Evolutionary conservation across 148 eudicot species (phyloP).

Genomic region (Amaranthus palmeri): DNA sequence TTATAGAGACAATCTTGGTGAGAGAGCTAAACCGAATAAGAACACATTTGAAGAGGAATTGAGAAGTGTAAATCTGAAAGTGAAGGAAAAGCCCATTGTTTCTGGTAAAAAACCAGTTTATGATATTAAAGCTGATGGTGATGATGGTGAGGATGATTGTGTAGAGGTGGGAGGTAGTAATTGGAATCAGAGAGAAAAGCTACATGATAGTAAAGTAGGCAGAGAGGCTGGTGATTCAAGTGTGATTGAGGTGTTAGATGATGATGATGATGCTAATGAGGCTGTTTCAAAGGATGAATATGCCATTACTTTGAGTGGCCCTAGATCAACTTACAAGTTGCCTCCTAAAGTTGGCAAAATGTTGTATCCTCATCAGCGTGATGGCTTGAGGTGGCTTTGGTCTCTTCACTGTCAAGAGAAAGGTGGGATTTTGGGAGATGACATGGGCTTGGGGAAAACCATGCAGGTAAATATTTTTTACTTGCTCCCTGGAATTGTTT

Average conservation of each 20-base stretch:
- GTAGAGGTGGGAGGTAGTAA: constrained; percentile 35
- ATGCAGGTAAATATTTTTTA: constrained; percentile 69
- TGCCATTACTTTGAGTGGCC: constrained; percentile 42
- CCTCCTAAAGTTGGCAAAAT: constrained; percentile 62
- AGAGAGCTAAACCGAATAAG: constrained; percentile 11
- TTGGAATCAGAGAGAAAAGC: constrained; percentile 24
- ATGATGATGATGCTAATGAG: constrained; percentile 33
- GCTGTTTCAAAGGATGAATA: constrained; percentile 27
- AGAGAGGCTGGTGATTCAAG: constrained; percentile 33
- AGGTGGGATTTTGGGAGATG: constrained; percentile 97
- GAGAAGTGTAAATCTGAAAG: constrained; percentile 19
- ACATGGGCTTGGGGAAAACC: constrained; percentile 98
- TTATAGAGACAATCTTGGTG: constrained; percentile 19
- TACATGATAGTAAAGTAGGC: constrained; percentile 18
- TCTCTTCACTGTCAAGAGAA: constrained; percentile 88
- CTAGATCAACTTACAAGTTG: constrained; percentile 47
- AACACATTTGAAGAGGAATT: constrained; percentile 9
- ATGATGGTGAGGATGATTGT: constrained; percentile 59
- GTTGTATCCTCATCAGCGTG: constrained; percentile 94
- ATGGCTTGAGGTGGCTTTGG: constrained; percentile 98
- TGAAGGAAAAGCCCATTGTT: constrained; percentile 19
- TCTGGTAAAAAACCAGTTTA: constrained; percentile 17
- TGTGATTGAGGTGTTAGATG: constrained; percentile 28
- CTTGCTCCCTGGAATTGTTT: background rate
- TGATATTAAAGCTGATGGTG: constrained; percentile 15